Conservation (phyloP, 1,284 basidiomycete species). For the Porodaedalea pini region DNA sequence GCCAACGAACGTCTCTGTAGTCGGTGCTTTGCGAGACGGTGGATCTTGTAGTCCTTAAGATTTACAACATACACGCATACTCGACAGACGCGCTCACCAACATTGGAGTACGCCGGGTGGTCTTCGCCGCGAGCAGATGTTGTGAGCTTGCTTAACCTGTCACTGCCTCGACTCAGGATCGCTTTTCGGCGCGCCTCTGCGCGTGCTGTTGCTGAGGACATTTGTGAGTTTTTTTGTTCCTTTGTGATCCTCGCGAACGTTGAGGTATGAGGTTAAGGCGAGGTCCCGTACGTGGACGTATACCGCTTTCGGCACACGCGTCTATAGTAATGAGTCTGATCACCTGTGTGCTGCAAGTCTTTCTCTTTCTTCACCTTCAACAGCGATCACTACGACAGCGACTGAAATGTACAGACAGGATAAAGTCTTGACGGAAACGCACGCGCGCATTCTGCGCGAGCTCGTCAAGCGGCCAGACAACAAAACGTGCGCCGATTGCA, state of each 20-base stretch:
- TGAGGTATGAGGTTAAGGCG: neutral
- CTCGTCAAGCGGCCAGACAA: conserved; percentile 88
- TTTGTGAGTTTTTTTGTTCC: conserved; percentile 1
- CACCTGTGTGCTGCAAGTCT: neutral
- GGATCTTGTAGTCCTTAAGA: conserved; percentile 15
- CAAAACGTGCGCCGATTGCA: conserved; percentile 92
- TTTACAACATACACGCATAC: conserved; percentile 8
- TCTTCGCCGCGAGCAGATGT: conserved; percentile 72
- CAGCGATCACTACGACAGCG: neutral
- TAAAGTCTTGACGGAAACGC: conserved; percentile 77
- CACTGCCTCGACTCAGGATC: conserved; percentile 62
- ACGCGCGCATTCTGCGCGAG: conserved; percentile 75
- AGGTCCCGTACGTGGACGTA: neutral
- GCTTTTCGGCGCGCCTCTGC: conserved; percentile 73
- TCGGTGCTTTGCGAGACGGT: conserved; percentile 21
- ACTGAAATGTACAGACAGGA: conserved; percentile 66
- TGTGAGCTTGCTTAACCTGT: conserved; percentile 71
- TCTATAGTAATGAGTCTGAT: neutral
- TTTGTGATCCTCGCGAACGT: neutral
- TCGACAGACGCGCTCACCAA: conserved; percentile 38
- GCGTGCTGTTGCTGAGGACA: conserved; percentile 47
- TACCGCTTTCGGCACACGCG: conserved; percentile 5
- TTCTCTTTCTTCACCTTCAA: neutral
- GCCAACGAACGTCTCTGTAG: conserved; percentile 53
- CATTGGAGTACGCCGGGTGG: conserved; percentile 51